phyloP scores from a whole-genome alignment of 257 asterid species.

The Phtheirospermum japonicum region DNA sequence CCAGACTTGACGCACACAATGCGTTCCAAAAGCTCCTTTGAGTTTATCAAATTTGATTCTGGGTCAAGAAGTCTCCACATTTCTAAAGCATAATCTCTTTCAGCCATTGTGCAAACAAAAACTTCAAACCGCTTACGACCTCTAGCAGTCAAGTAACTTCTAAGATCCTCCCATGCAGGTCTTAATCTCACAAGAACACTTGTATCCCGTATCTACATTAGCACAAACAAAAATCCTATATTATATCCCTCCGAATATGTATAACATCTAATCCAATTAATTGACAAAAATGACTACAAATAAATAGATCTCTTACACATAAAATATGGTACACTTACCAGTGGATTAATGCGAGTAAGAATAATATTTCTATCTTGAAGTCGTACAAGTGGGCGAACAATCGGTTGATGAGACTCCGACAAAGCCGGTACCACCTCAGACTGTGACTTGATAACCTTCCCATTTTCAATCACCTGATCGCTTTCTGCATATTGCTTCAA shows the following conservation, averaged over 20 bases:
- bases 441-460: constrained; percentile 77
- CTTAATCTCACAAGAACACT: constrained; percentile 97
- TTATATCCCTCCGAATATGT: constrained; percentile 19
- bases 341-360: constrained; percentile 92
- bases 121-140: constrained; percentile 97
- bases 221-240: constrained; percentile 13
- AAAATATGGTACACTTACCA: constrained; percentile 42
- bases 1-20: constrained; percentile 95
- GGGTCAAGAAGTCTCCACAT: constrained; percentile 99
- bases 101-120: constrained; percentile 99
- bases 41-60: constrained; percentile 75
- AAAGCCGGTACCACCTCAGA: constrained; percentile 85
- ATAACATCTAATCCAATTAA: constrained; percentile 13
- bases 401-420: constrained; percentile 74
- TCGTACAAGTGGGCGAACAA: constrained; percentile 87
- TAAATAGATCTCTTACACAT: not conserved
- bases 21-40: constrained; percentile 72
- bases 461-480: constrained; percentile 86
- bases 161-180: constrained; percentile 99
- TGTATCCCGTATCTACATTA: constrained; percentile 84
- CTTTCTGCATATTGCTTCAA: constrained; percentile 94
- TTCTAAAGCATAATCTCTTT: constrained; percentile 94
- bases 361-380: constrained; percentile 82
- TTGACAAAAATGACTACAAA: constrained; percentile 2
- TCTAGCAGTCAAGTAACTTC: constrained; percentile 90